Percentiles rank a stretch among this genome's conserved stretches.
Conservation (phyloP, 768 basidiomycete species). For the Boletus insuetus region DNA sequence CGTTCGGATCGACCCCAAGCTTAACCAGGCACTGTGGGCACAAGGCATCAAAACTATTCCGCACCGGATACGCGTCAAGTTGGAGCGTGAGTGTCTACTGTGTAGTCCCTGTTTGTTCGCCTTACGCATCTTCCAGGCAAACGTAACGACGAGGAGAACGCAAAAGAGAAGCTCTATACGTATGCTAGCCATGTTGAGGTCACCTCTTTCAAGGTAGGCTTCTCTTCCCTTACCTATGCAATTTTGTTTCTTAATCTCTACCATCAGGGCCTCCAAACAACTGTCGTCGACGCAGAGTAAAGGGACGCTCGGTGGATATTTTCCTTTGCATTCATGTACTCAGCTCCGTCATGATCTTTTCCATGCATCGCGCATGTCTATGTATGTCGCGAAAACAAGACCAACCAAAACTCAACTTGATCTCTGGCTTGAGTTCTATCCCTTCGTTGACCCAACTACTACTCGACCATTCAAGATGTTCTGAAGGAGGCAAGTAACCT, state of each 20-base stretch:
- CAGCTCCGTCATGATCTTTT: slow-evolving; percentile 11
- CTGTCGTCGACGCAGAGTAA: slow-evolving; percentile 79
- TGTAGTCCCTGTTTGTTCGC: not conserved
- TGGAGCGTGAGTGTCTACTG: slow-evolving; percentile 69
- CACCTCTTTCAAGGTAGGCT: slow-evolving; percentile 76
- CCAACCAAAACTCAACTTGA: not conserved
- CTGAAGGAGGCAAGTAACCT: no score
- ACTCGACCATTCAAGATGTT: no score
- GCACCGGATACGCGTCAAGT: slow-evolving; percentile 86
- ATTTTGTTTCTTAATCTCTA: slow-evolving; percentile 5
- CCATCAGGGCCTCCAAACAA: slow-evolving; percentile 78
- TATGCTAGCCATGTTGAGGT: slow-evolving; percentile 84
- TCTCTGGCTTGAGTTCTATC: not conserved
- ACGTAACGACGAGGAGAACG: slow-evolving; percentile 98
- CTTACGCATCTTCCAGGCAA: slow-evolving; percentile 56
- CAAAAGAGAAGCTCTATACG: slow-evolving; percentile 96
- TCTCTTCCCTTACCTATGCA: not conserved
- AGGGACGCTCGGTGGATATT: slow-evolving; percentile 6
- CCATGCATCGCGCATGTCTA: slow-evolving; percentile 27
- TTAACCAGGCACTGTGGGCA: slow-evolving; percentile 96
- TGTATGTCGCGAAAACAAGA: slow-evolving; percentile 29
- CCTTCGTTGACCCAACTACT: not conserved
- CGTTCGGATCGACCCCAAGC: slow-evolving; percentile 90
- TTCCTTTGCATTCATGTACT: slow-evolving; percentile 16
- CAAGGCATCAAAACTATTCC: slow-evolving; percentile 94